phyloP scores from a whole-genome alignment of 2,329 filamentous ascomycete species.

The Aspergillus pseudonomiae region DNA sequence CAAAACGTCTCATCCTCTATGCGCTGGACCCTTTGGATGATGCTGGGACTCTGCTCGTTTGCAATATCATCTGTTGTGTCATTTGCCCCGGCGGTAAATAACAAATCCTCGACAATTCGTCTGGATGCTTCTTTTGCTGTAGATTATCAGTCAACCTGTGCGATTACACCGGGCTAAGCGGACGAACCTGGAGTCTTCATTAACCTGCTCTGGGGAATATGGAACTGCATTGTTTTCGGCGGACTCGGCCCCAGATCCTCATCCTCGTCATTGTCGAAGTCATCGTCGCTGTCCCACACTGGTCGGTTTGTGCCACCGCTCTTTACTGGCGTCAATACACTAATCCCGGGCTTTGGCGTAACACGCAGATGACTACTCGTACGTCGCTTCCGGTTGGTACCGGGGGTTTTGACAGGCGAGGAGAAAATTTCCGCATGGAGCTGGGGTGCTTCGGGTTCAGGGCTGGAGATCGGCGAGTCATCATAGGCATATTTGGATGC shows the following conservation, averaged over 20 bases:
- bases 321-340: slow-evolving; percentile 74
- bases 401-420: slow-evolving; percentile 64
- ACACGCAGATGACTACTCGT: slow-evolving; percentile 41
- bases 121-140: slow-evolving; percentile 54
- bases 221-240: slow-evolving; percentile 70
- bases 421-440: slow-evolving; percentile 84
- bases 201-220: slow-evolving; percentile 53
- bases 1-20: slow-evolving; percentile 54
- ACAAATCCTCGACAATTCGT: slow-evolving; percentile 52
- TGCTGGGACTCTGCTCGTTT: slow-evolving; percentile 48
- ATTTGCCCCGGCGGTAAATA: slow-evolving; percentile 49
- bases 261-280: slow-evolving; percentile 61
- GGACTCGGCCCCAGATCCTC: slow-evolving; percentile 74
- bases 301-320: slow-evolving; percentile 41
- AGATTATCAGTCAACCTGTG: not conserved
- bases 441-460: slow-evolving; percentile 78
- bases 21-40: slow-evolving; percentile 44
- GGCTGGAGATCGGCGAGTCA: slow-evolving; percentile 68
- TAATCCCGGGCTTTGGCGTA: slow-evolving; percentile 75
- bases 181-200: slow-evolving; percentile 52
- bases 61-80: slow-evolving; percentile 41
- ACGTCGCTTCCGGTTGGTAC: slow-evolving; percentile 47
- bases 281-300: slow-evolving; percentile 74
- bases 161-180: not conserved
- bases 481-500: slow-evolving; percentile 34